These are phyloP conservation scores for Starmerella lactis-condensi DNA, from an alignment of 805 yeast genomes.

Conservation along the genomic window DNA sequence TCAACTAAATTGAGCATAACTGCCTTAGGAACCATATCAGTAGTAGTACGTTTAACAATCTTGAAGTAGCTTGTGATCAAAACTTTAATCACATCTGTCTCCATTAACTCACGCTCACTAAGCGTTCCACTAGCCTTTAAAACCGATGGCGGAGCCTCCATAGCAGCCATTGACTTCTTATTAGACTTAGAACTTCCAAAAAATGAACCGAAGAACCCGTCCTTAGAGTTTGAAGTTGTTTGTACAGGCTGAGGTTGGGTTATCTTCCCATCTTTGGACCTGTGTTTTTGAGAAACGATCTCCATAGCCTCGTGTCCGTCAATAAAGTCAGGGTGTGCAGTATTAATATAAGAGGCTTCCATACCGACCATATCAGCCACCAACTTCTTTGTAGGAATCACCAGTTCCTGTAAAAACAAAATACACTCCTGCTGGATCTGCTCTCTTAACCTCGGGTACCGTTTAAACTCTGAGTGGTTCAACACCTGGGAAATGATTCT, in stretches of 20 bases:
- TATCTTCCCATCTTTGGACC: slow-evolving; percentile 35
- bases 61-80: slow-evolving; percentile 76
- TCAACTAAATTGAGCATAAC: slow-evolving; percentile 81
- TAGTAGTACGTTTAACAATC: slow-evolving; percentile 82
- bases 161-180: slow-evolving; percentile 78
- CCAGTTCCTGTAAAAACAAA: slow-evolving; percentile 57
- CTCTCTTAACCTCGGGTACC: slow-evolving; percentile 84
- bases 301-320: slow-evolving; percentile 92
- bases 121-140: slow-evolving; percentile 79
- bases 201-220: slow-evolving; percentile 88
- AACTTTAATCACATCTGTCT: slow-evolving; percentile 89
- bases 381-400: slow-evolving; percentile 69
- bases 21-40: slow-evolving; percentile 89
- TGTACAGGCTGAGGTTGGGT: slow-evolving; percentile 63
- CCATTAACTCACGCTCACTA: slow-evolving; percentile 91
- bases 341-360: slow-evolving; percentile 88
- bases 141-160: slow-evolving; percentile 96
- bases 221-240: slow-evolving; percentile 16
- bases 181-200: slow-evolving; percentile 58
- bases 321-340: slow-evolving; percentile 91
- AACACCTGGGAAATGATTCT: slow-evolving; percentile 74
- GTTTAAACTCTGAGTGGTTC: slow-evolving; percentile 58
- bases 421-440: slow-evolving; percentile 65
- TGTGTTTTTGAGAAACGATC: slow-evolving; percentile 73
- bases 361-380: slow-evolving; percentile 66